These are phyloP conservation scores for Cairneyella variabilis DNA, from an alignment of 495 filamentous ascomycete species.

Conservation along the genomic window DNA sequence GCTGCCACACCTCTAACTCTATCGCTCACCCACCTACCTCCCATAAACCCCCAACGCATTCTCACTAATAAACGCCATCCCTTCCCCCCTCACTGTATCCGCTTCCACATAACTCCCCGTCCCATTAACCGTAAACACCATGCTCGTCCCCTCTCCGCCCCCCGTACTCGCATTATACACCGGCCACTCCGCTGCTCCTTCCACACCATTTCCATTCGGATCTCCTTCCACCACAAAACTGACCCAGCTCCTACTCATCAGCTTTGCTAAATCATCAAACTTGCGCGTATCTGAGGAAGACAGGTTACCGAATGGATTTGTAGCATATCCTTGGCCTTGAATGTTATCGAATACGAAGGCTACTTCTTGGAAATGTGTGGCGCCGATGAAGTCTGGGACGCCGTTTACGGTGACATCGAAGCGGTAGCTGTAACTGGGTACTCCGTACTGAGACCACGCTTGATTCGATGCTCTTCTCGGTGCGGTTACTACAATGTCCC, in stretches of 20 bases:
- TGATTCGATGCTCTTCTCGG: conserved; percentile 34
- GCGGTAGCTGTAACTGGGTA: conserved; percentile 41
- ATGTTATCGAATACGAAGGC: conserved; percentile 45
- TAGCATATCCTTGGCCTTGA: conserved; percentile 36
- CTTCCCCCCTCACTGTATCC: conserved; percentile 15
- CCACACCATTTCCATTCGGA: conserved; percentile 28
- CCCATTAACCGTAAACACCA: conserved; percentile 13
- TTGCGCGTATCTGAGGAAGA: conserved; percentile 2
- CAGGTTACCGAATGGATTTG: conserved; percentile 35
- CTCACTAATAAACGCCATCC: conserved; percentile 14
- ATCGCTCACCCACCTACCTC: neutral
- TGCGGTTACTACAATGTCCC: conserved; percentile 36
- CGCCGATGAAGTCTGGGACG: conserved; percentile 26
- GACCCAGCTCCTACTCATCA: conserved; percentile 43
- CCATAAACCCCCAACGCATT: conserved; percentile 2
- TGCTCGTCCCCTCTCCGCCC: neutral
- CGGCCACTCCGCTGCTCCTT: conserved; percentile 2
- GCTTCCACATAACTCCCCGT: conserved; percentile 3
- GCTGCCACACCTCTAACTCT: too few species aligned
- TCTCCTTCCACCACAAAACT: conserved; percentile 37
- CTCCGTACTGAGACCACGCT: conserved; percentile 31
- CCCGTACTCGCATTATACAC: conserved; percentile 5
- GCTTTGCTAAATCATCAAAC: conserved; percentile 30
- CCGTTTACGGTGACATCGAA: conserved; percentile 35
- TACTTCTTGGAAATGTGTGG: conserved; percentile 46